Evolutionary conservation across 345 rosid genomes (phyloP), one percentile per base, ranked within the genome.

Genomic region (Salix dunnii): DNA sequence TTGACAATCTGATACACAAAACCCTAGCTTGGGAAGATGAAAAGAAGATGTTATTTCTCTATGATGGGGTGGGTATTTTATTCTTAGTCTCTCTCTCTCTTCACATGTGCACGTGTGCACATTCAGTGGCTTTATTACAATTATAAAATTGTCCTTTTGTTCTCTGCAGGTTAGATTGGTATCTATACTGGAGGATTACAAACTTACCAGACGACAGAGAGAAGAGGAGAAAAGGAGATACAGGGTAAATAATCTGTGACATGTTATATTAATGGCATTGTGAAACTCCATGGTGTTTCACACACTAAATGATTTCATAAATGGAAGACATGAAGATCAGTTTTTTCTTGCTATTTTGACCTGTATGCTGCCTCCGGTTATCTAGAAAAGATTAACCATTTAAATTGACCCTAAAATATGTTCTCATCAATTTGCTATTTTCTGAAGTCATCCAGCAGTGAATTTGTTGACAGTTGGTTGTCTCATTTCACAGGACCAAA

Each of bases 191-290:
- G 94, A 92, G 70, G 99, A 92, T 82, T 95, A 95, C 89, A 91
- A 91, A 81, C 78, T 90, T 70, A 82, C 97, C 74, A 89, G 99
- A 74, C 90, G 82, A 79, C 93, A 84, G 42, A 93, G 86, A 68
- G 97, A 93, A 86, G 98, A 91, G 77, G 96, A 96, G 87, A 96
- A 91, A 86, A 92, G 77, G 87, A 88, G 96, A 93, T 84, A 21
- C 88, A 75, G 90, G 91, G 99, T 96, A 87, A 78, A 63, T 21
- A 77, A 38, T 76, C 3, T 70, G 61, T 60, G 68, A 21, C 21
- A 14, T 23, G 7, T 21, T 69, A 7, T 30, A 27, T 58, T 7
- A 61, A 31, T 74, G 66, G 16, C 58, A 2, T 18, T 43, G 3
- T 61, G 49, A 67, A 55, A 49, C 30, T n/a, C 23, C 3, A 2